Base-by-base conservation (phyloP, 2,329 filamentous ascomycete species). In the Ophiostoma sp. region DNA sequence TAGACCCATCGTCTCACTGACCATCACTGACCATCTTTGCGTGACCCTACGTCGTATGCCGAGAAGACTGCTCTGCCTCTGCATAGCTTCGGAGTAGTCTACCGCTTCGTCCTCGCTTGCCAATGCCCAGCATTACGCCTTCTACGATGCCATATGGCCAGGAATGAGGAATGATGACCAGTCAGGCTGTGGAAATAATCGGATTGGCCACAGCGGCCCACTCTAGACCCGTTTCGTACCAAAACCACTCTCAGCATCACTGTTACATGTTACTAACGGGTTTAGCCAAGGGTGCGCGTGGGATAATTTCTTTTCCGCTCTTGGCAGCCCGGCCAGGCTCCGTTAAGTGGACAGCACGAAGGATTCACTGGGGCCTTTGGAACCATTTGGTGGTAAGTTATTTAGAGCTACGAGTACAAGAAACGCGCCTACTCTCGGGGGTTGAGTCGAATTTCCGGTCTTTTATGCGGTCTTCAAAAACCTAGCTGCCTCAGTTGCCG, bases 111-210 rank as follows among this genome's bases (percentile, higher is more conserved):
- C n/a, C 47, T 16, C 6, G 9, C n/a, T 18, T 52, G 9, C 14
- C 16, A 5, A 36, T 27, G 49, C 49, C 49, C 49, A 55, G 49
- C 49, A 55, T 55, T 11, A 40, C 55, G 55, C 36, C 55, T 60
- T 60, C 55, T 14, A 40, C 55, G 55, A 40, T 60, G 55, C 55
- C 55, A 60, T 60, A 40, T 60, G 55, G 55, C 36, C n/a, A 8
- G 9, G 55, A 40, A 60, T 62, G 55, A 8, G 9, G 55, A 40
- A 60, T 62, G 55, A 38, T 18, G 49, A 55, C 27, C 49, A 27
- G 49, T 12, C 18, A 45, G 45, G 12, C 45, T 12, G 49, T 52
- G n/a, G 49, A 55, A 27, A 4, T 55, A 27, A 11, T 55, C 42
- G 27, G 27, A 27, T 27, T 27, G 27, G 27, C 27, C 27, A 45